These are phyloP conservation scores for Polygonum aviculare DNA, from an alignment of 148 eudicot genomes.

Conservation along the genomic window DNA sequence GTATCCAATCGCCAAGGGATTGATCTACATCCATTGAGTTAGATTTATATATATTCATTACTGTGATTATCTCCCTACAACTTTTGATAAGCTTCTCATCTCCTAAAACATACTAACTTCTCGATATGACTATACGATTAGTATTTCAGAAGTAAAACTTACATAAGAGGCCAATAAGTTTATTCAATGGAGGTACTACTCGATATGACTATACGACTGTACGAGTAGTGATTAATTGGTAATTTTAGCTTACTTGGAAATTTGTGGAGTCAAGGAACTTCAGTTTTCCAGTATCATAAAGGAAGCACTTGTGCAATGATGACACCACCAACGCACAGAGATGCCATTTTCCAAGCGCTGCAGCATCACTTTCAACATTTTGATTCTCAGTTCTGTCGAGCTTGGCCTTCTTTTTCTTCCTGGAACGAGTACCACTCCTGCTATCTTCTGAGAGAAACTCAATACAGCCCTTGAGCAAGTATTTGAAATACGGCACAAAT, in stretches of 20 bases:
- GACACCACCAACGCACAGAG: conserved; percentile 65
- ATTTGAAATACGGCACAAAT: conserved; percentile 95
- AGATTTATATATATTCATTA: no score
- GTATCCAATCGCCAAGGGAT: not conserved
- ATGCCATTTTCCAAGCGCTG: conserved; percentile 55
- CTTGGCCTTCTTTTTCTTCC: conserved; percentile 77
- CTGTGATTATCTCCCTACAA: not conserved
- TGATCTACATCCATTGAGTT: not conserved
- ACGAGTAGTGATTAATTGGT: not conserved
- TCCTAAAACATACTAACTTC: not conserved
- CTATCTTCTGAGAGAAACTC: conserved; percentile 50
- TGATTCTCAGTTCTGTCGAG: conserved; percentile 24
- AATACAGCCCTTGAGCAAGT: conserved; percentile 58
- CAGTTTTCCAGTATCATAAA: conserved; percentile 58
- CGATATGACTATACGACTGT: not conserved
- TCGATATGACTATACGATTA: no score
- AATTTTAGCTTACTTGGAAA: conserved; percentile 46
- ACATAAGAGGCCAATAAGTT: not conserved
- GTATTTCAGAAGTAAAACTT: not conserved
- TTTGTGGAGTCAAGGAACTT: conserved; percentile 73
- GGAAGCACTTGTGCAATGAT: conserved; percentile 80
- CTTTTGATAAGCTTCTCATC: not conserved
- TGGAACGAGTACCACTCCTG: conserved; percentile 23
- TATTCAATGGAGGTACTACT: not conserved
- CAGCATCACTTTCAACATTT: conserved; percentile 18